Evolutionary conservation across 805 yeast genomes (phyloP).

Genomic region (Wickerhamiella azymoides): DNA sequence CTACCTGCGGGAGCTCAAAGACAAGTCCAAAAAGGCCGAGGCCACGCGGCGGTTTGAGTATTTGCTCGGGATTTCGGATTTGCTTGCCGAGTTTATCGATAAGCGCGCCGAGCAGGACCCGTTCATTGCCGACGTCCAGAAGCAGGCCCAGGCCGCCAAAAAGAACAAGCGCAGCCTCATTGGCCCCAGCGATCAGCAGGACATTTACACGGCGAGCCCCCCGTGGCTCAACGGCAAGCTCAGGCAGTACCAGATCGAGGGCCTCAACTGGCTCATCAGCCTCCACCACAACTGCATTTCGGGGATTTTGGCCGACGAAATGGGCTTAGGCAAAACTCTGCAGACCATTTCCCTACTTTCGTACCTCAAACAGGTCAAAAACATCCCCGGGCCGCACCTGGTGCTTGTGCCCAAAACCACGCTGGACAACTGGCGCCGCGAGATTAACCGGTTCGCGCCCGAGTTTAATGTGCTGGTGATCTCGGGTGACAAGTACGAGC

Average conservation of each 20-base stretch:
- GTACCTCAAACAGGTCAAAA: conserved; percentile 59
- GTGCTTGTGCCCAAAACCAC: conserved; percentile 93
- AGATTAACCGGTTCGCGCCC: conserved; percentile 89
- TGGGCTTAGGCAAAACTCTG: conserved; percentile 94
- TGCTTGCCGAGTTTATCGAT: conserved; percentile 78
- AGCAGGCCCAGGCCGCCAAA: conserved; percentile 20
- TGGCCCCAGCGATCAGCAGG: conserved; percentile 21
- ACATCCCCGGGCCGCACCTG: conserved; percentile 78
- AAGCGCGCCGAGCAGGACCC: conserved; percentile 65
- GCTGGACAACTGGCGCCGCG: conserved; percentile 90
- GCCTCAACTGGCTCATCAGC: conserved; percentile 86
- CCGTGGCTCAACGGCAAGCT: conserved; percentile 55
- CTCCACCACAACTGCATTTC: conserved; percentile 73
- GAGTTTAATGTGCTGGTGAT: conserved; percentile 72
- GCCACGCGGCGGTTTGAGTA: conserved; percentile 70
- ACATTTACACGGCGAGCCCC: conserved; percentile 65
- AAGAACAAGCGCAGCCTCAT: not conserved
- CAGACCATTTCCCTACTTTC: conserved; percentile 92
- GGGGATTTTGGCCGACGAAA: conserved; percentile 93
- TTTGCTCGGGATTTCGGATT: conserved; percentile 62
- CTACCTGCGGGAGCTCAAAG: not conserved
- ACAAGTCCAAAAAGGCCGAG: conserved; percentile 26
- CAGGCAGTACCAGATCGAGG: conserved; percentile 87
- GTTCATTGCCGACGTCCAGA: conserved; percentile 30
- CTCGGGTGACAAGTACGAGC: conserved; percentile 75